These are phyloP conservation scores for Sistotremastrum niveocremeum DNA, from an alignment of 768 basidiomycete genomes.

Conservation along the genomic window DNA sequence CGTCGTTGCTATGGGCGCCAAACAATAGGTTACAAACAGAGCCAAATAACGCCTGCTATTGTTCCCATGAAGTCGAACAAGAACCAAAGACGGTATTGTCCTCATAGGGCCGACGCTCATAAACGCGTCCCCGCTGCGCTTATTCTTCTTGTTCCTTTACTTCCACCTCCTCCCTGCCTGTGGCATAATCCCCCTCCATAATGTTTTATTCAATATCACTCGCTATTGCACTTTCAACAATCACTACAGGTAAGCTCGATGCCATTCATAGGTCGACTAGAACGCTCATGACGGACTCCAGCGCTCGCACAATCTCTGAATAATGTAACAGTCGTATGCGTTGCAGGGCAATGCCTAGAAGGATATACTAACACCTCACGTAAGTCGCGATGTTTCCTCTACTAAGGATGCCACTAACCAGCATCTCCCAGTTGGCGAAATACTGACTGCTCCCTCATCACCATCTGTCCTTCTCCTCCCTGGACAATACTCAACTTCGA, in stretches of 20 bases:
- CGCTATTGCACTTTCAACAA: background rate
- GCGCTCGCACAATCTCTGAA: conserved; percentile 34
- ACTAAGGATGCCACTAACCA: conserved; percentile 4
- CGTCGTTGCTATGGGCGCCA: too few relatives aligned
- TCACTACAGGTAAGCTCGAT: background rate
- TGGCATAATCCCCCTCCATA: too few relatives aligned
- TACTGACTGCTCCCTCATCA: conserved; percentile 38
- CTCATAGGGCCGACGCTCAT: too few relatives aligned
- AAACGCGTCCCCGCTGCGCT: too few relatives aligned
- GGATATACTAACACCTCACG: conserved; percentile 61
- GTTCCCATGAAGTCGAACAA: too few relatives aligned
- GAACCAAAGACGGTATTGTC: too few relatives aligned
- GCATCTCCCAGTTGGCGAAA: conserved; percentile 47
- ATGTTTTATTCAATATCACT: background rate
- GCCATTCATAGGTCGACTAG: background rate
- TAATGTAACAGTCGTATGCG: conserved; percentile 49
- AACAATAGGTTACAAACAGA: too few relatives aligned
- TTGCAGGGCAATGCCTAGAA: conserved; percentile 82
- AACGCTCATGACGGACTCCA: background rate
- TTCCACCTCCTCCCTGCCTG: too few relatives aligned
- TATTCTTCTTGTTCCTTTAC: too few relatives aligned
- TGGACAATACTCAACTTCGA: conserved; percentile 59
- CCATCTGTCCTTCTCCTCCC: conserved; percentile 54
- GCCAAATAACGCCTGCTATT: too few relatives aligned
- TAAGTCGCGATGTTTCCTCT: conserved; percentile 25